Base-by-base conservation (phyloP, 352 stramenopile species). In the Phytopythium litorale region DNA sequence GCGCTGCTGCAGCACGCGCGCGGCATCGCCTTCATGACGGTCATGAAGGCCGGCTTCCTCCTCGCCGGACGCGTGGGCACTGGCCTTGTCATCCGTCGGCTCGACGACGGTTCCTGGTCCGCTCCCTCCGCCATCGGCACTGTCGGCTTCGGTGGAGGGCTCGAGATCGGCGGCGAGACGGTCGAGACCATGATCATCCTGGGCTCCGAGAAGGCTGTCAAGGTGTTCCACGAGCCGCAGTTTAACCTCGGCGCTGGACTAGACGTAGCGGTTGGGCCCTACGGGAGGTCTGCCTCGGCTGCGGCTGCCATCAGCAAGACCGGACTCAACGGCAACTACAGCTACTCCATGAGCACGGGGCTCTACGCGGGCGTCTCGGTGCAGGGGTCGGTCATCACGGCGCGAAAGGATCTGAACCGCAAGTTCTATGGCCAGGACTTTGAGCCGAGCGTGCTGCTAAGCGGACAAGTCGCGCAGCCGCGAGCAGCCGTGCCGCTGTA, bases 151-250 rank as follows among this genome's bases (percentile, higher is more conserved):
- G 76, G 72, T 30, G 68, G 78, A 73, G 8, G 88, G 82, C 81
- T 81, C 13, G 66, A 96, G 60, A 64, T 88, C n/a, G 89, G 89
- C 37, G 87, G 85, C 15, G 84, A 97, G 67, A 73, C 96, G 13
- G 85, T 87, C 3, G 88, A 97, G 74, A 87, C 96, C 53, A 79
- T 97, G 32, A 94, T 97, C 73, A 78, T 97, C 37, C 70, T 97
- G 2, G 94, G 93, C 75, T 94, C 76, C 0, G 71, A 90, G 6
- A 72, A 75, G 11, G 84, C 90, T 0, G 84, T 97, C 7, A 73
- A 91, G 56, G 70, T 95, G 16, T 88, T 96, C 56, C 80, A 87
- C 63, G 58, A 79, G 71, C 71, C 77, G 62, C 68, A 86, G 52
- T 63, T 97, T 18, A 88, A 91, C 58, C 67, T 97, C 6, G 90